Base-by-base conservation (phyloP, 345 rosid genomes). In the Pseudoturritis turrita region DNA sequence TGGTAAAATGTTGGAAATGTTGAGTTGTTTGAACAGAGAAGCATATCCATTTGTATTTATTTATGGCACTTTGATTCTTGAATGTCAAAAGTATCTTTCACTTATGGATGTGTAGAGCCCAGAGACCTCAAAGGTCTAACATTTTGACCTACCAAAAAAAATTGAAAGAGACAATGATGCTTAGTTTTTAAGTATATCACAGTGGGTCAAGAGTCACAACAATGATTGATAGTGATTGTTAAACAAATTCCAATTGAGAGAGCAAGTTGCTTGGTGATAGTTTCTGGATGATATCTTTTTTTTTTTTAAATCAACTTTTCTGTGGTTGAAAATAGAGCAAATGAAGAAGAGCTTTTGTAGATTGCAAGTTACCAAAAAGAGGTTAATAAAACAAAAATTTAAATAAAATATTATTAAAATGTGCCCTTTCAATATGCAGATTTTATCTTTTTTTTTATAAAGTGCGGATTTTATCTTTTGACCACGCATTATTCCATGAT, bases 21-120 rank as follows among this genome's bases (percentile, higher is more conserved):
- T n/a, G 23, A 23, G 35, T 13, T 37, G 46, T 59, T 15, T 65
- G 40, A 73, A 64, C 65, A 62, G 28, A 40, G 25, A 62, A 63
- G 15, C 70, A 37, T 19, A 53, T 72, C 57, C 65, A 74, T 58
- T 59, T 66, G 55, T 59, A 59, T 25, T 33, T 65, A 47, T 56
- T 45, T 49, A 65, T 65, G 47, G 46, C 72, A 49, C 8, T 40
- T 17, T 67, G 72, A 59, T 74, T 74, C 68, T 67, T 57, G 25
- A 43, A 66, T 13, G 62, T 56, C 60, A 57, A 29, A 37, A 47
- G 4, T 45, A 63, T 35, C 40, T 49, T 29, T 66, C 68, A n/a
- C 9, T 15, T 26, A 18, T 49, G 25, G 71, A 65, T 57, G 25
- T 19, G 67, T 65, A 65, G 72, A 74, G 65, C 71, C 65, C 71